phyloP scores from a whole-genome alignment of 331 rosid species.

The Rosa hybrid region DNA sequence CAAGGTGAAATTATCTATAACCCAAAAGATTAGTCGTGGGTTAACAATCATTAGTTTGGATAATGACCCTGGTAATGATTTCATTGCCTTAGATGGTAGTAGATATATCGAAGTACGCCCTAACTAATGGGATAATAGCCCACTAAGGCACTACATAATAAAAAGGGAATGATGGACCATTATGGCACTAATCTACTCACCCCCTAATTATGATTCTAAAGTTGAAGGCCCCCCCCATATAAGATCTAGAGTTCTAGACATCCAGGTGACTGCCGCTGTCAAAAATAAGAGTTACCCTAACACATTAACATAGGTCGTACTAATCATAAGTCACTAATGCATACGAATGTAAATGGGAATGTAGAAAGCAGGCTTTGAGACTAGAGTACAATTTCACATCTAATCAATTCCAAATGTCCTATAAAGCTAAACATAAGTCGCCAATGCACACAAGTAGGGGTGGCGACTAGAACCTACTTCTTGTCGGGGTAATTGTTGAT shows the following conservation, averaged over 20 bases:
- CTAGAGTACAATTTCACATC: neutral
- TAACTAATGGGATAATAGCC: neutral
- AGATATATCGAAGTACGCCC: neutral
- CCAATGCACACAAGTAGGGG: neutral
- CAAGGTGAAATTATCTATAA: neutral
- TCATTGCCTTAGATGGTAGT: neutral
- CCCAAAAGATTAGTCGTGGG: neutral
- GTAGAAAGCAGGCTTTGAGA: neutral
- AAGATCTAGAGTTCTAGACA: neutral
- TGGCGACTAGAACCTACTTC: too few relatives aligned
- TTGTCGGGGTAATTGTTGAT: too few relatives aligned
- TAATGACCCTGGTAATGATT: neutral
- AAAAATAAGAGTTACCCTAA: neutral
- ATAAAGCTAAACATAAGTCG: neutral
- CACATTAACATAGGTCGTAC: neutral
- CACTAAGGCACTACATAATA: neutral
- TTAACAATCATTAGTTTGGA: neutral
- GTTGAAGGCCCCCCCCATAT: neutral
- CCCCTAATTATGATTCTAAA: neutral
- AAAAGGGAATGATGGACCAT: constrained; percentile 1
- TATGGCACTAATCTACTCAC: neutral
- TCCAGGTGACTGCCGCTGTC: neutral
- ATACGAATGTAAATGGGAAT: neutral
- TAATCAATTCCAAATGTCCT: neutral
- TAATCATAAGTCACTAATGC: neutral